Evolutionary conservation across 2,329 filamentous ascomycete species (phyloP).

Genomic region (Colletotrichum sp.): DNA sequence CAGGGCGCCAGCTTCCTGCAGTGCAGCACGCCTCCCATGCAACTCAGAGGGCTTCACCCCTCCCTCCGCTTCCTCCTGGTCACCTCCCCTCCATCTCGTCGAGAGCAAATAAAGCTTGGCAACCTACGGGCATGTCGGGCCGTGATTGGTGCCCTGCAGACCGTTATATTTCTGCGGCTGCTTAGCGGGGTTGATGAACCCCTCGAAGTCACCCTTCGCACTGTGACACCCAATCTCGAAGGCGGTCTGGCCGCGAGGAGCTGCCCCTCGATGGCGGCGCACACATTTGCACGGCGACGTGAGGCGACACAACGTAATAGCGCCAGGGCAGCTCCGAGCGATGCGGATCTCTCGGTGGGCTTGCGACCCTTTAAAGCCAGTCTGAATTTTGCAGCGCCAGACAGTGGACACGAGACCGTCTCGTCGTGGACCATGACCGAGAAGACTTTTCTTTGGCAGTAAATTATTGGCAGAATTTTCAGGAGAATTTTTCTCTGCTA

Average conservation of each 20-base stretch:
- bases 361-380: not conserved
- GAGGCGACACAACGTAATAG: slow-evolving; percentile 11
- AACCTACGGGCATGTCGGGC: not conserved
- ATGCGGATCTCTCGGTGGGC: slow-evolving; percentile 9
- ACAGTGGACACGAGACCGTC: not conserved
- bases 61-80: not conserved
- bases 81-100: not conserved
- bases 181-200: slow-evolving; percentile 9
- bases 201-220: slow-evolving; percentile 3
- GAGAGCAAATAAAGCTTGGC: slow-evolving; percentile 3
- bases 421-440: not conserved
- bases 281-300: not conserved
- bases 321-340: slow-evolving; percentile 1
- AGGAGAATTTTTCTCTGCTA: not conserved
- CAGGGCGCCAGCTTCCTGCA: slow-evolving; percentile 12
- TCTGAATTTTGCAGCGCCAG: not conserved
- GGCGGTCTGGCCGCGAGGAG: not conserved
- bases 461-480: not conserved
- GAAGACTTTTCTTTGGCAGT: not conserved
- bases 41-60: not conserved
- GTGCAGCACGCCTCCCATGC: slow-evolving; percentile 1
- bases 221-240: slow-evolving; percentile 1
- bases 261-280: not conserved
- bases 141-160: slow-evolving; percentile 19
- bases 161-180: slow-evolving; percentile 18